Percentiles rank a stretch among this genome's conserved stretches.
phyloP scores from a whole-genome alignment of 306 rosid species.

The Mucuna pruriens region DNA sequence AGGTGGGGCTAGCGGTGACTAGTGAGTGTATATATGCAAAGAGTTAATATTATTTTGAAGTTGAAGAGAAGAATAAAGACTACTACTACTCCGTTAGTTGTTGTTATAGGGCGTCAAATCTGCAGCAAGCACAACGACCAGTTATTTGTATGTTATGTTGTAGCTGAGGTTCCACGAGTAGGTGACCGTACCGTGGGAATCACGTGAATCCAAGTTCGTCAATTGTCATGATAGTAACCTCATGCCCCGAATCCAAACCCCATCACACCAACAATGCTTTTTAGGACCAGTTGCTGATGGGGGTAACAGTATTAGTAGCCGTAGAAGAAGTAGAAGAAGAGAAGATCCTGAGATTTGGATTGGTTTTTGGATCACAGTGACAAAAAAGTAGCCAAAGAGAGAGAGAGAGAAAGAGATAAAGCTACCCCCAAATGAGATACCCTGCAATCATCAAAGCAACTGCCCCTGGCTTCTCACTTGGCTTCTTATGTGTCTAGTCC shows the following conservation, averaged over 20 bases:
- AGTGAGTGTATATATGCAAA: neutral
- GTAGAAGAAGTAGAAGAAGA: slow-evolving; percentile 17
- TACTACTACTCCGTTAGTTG: slow-evolving; percentile 49
- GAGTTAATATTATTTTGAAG: slow-evolving; percentile 16
- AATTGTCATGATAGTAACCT: slow-evolving; percentile 52
- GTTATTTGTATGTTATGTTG: no score
- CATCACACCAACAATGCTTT: slow-evolving; percentile 41
- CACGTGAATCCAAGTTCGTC: slow-evolving; percentile 71
- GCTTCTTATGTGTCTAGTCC: slow-evolving; percentile 45
- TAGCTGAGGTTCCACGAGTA: neutral
- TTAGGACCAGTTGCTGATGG: slow-evolving; percentile 38
- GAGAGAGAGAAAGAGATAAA: slow-evolving; percentile 43
- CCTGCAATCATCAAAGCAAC: slow-evolving; percentile 57
- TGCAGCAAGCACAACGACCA: slow-evolving; percentile 38
- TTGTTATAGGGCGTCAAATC: slow-evolving; percentile 49
- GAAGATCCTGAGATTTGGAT: slow-evolving; percentile 41
- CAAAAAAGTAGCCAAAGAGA: slow-evolving; percentile 17
- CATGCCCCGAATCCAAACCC: slow-evolving; percentile 52
- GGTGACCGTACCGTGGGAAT: slow-evolving; percentile 56
- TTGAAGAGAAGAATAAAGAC: slow-evolving; percentile 40
- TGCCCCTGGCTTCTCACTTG: slow-evolving; percentile 43
- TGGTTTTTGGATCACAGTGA: slow-evolving; percentile 35
- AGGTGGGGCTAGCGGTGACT: slow-evolving; percentile 4
- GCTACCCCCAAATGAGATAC: slow-evolving; percentile 19
- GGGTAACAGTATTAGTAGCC: slow-evolving; percentile 34